Evolutionary conservation across 345 rosid genomes (phyloP), one percentile per base, ranked within the genome.

Genomic region (Arabis hirsuta): DNA sequence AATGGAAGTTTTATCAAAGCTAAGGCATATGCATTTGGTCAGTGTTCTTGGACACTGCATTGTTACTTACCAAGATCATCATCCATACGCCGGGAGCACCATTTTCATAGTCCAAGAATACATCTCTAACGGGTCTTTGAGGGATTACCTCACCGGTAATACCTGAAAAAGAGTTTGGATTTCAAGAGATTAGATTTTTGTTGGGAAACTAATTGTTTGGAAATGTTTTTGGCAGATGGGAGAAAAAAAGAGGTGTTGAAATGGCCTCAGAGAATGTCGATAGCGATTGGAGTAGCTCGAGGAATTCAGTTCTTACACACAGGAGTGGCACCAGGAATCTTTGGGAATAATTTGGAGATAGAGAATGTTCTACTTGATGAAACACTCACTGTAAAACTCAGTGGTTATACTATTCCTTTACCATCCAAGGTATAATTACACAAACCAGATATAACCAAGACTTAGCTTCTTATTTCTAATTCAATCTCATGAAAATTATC

Each of bases 191-290:
- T 48, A 4, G 26, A 2, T 14, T 58, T 29, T 13, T 53, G 55
- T 42, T 34, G 41, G 43, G 56, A 65, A 57, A 36, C 67, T 56
- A 71, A 57, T 24, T 46, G 38, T 5, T 44, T 45, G 44, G 9
- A 32, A 7, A 36, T 36, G 8, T 20, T 78, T 51, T 67, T 70
- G 78, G 73, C 83, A 94, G 97, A 94, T 73, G 64, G 83, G 83
- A 89, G 82, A 63, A 94, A 84, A 76, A 90, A 82, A 81, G 93
- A 91, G 62, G 70, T 75, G 47, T 82, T 94, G 38, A 91, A 89
- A 74, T 94, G 97, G 99, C 96, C 96, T 4, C 91, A 91, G 73
- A 83, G 97, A 78, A 89, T 91, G 92, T 84, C 96, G 0, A 87
- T 86, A 60, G 78, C 85, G 7, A 88, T 94, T 31, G 96, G 96